Evolutionary conservation across 73 alveolate genomes (phyloP).

Genomic region (Loxodes magnus): DNA sequence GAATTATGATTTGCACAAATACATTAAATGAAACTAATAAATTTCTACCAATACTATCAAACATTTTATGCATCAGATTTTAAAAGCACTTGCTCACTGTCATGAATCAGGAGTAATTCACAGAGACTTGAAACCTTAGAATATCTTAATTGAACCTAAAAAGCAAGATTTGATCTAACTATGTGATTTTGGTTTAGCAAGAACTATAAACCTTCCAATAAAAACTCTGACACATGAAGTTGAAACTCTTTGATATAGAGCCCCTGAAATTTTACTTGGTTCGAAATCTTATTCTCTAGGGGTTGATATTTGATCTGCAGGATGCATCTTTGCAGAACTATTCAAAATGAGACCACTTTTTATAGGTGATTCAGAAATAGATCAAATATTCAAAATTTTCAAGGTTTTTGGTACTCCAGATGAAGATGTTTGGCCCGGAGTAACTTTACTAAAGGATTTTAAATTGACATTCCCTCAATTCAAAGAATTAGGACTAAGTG

Average conservation of each 20-base stretch:
- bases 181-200: conserved; percentile 85
- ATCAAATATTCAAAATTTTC: conserved; percentile 61
- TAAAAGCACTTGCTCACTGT: conserved; percentile 71
- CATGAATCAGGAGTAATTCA: conserved; percentile 75
- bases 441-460: too few relatives aligned
- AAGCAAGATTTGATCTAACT: conserved; percentile 57
- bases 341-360: conserved; percentile 70
- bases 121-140: conserved; percentile 88
- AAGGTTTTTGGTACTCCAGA: conserved; percentile 53
- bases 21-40: conserved; percentile 22
- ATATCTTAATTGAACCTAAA: conserved; percentile 45
- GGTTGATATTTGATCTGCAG: conserved; percentile 90
- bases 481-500: too few relatives aligned
- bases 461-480: too few relatives aligned
- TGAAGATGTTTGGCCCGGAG: too few relatives aligned
- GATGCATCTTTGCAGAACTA: conserved; percentile 88
- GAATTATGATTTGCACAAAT: conserved; percentile 70
- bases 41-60: conserved; percentile 30
- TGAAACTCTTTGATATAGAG: conserved; percentile 89
- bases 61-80: conserved; percentile 48
- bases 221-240: conserved; percentile 74
- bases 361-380: conserved; percentile 78
- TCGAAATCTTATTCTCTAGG: conserved; percentile 74
- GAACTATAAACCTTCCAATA: conserved; percentile 50
- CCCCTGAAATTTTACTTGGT: conserved; percentile 89